Conservation (phyloP, 768 basidiomycete species). For the Solioccasus polychromus region DNA sequence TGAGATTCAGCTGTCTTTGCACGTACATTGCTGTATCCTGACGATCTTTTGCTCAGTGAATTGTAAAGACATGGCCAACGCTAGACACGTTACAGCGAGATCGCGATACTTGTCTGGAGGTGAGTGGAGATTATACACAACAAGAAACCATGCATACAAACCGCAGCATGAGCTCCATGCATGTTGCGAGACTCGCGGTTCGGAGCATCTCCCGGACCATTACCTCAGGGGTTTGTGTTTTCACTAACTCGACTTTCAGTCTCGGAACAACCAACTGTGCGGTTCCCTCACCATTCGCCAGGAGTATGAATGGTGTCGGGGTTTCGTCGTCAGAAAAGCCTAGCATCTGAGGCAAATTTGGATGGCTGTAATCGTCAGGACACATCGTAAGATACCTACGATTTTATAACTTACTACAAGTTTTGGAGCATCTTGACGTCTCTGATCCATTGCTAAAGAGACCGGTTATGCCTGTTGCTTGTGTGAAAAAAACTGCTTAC, state of each 20-base stretch:
- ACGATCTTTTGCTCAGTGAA: not conserved
- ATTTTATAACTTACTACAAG: conserved; percentile 38
- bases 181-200: conserved; percentile 36
- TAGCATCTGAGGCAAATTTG: conserved; percentile 52
- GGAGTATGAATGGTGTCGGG: conserved; percentile 48
- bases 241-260: conserved; percentile 30
- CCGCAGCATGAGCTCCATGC: conserved; percentile 33
- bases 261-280: not conserved
- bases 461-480: too few species aligned
- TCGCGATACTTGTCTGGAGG: conserved; percentile 37
- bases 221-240: conserved; percentile 41
- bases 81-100: conserved; percentile 29
- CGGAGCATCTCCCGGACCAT: conserved; percentile 36
- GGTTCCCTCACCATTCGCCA: conserved; percentile 41
- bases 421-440: conserved; percentile 51
- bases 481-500: conserved; percentile 17
- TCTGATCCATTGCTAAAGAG: conserved; percentile 42
- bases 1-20: conserved; percentile 39
- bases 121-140: not conserved
- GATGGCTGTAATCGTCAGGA: conserved; percentile 35
- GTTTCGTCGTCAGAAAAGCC: conserved; percentile 46
- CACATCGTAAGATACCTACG: not conserved
- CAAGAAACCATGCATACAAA: conserved; percentile 25
- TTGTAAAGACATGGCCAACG: not conserved
- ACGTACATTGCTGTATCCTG: conserved; percentile 46